Percentiles rank a stretch among this genome's conserved stretches.
These are phyloP conservation scores for Amesomyces nigricolor DNA, from an alignment of 2,329 filamentous ascomycete species.

Conservation along the genomic window DNA sequence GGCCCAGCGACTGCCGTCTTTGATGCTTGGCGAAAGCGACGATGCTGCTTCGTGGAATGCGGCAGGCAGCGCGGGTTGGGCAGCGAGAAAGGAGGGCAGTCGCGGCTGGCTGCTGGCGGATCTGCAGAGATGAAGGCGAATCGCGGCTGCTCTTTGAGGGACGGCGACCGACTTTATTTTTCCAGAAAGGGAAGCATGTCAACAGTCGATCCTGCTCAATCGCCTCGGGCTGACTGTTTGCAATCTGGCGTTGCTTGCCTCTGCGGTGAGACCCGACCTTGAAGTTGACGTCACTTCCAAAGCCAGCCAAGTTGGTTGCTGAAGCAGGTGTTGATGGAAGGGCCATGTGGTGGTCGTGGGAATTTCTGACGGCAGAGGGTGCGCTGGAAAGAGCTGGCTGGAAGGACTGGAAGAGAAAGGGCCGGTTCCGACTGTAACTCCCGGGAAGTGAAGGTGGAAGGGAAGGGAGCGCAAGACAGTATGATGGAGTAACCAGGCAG, in stretches of 20 bases:
- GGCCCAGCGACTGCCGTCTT: conserved; percentile 7
- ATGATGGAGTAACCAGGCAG: conserved; percentile 9
- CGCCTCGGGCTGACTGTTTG: conserved; percentile 7
- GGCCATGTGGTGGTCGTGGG: background rate
- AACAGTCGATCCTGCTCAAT: background rate
- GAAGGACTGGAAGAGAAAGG: background rate
- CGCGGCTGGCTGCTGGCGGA: background rate
- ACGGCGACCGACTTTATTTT: conserved; percentile 1
- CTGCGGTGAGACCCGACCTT: conserved; percentile 18
- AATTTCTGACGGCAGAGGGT: background rate
- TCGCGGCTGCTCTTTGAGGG: conserved; percentile 6
- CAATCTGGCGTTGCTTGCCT: conserved; percentile 14
- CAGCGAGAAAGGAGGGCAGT: background rate
- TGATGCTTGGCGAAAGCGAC: background rate
- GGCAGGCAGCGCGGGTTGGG: background rate
- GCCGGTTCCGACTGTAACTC: background rate
- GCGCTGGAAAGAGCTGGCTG: background rate
- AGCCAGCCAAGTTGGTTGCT: background rate
- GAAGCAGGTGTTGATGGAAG: background rate
- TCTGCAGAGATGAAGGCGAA: background rate
- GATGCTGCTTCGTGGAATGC: background rate
- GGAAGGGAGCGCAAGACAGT: background rate
- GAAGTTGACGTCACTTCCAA: conserved; percentile 15
- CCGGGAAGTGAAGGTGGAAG: background rate
- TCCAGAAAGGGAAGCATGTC: conserved; percentile 1